Percentiles rank a stretch among this genome's conserved stretches.
phyloP scores from a whole-genome alignment of 306 rosid genomes.

The Fagus crenata region DNA sequence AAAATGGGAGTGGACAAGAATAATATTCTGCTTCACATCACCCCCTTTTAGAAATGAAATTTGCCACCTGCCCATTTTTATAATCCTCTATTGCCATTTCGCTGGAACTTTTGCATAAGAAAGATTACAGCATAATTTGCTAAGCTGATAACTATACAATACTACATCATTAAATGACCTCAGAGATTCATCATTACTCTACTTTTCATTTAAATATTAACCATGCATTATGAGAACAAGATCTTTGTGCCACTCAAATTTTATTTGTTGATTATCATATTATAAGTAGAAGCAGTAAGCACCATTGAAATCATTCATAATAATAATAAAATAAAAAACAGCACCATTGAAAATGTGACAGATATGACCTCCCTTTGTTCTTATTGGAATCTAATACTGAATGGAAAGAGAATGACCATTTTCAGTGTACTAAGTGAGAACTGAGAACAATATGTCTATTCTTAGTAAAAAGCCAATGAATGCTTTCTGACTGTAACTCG shows the following conservation, averaged over 20 bases:
- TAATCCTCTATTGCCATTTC: constrained; percentile 7
- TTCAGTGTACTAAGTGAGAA: constrained; percentile 24
- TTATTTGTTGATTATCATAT: constrained; percentile 5
- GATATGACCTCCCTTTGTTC: constrained; percentile 27
- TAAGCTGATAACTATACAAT: constrained; percentile 22
- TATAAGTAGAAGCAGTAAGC: constrained; percentile 6
- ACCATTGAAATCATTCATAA: not conserved
- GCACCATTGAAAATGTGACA: constrained; percentile 32
- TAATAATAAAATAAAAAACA: constrained; percentile 16
- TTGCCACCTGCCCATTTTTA: not conserved
- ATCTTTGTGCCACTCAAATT: constrained; percentile 19
- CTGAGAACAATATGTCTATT: constrained; percentile 53
- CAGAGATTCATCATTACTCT: constrained; percentile 15
- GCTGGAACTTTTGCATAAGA: constrained; percentile 26
- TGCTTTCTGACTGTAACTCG: constrained; percentile 19
- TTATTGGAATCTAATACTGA: constrained; percentile 42
- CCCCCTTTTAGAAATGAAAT: constrained; percentile 23
- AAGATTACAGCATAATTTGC: constrained; percentile 16
- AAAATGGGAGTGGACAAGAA: constrained; percentile 24
- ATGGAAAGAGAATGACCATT: not conserved
- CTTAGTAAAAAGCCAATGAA: constrained; percentile 31
- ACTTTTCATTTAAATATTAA: not conserved
- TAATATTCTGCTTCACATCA: constrained; percentile 37
- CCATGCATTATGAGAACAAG: constrained; percentile 3
- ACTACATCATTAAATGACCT: constrained; percentile 14